A percentile compares a stretch with the other conserved stretches of the same genome.
Conservation (phyloP, 495 filamentous ascomycete species). For the Emericellopsis terricola region DNA sequence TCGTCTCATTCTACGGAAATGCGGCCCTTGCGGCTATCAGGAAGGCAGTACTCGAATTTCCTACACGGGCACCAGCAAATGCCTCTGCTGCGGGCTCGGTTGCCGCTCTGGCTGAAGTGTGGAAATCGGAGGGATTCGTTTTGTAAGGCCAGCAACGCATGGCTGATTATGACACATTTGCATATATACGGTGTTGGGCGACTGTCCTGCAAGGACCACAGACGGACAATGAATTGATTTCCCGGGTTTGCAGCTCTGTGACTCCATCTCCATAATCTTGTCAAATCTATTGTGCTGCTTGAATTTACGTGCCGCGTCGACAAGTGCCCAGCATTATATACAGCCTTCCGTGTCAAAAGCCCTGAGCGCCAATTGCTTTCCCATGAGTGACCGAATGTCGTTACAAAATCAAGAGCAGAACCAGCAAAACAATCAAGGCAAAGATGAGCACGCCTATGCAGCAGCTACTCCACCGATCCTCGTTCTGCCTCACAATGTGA, state of each 20-base stretch:
- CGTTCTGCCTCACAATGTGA: conserved; percentile 75
- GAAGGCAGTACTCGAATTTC: conserved; percentile 49
- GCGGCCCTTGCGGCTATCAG: conserved; percentile 45
- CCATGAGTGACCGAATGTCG: no score
- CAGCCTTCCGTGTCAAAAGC: no score
- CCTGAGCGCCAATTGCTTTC: no score
- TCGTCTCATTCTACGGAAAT: conserved; percentile 62
- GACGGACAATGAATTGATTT: no score
- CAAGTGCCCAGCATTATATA: no score
- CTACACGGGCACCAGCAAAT: conserved; percentile 27
- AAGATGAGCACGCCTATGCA: conserved; percentile 78
- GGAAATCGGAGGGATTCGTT: conserved; percentile 26
- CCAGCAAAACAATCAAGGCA: conserved; percentile 67
- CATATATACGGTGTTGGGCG: neutral
- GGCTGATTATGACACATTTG: no score
- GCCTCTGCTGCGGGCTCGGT: conserved; percentile 38
- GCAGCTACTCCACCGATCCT: conserved; percentile 80
- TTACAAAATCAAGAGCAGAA: conserved; percentile 44
- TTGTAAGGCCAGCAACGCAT: no score
- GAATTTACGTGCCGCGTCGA: no score
- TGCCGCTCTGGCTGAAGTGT: conserved; percentile 37
- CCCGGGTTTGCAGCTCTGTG: no score
- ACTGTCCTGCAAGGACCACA: no score
- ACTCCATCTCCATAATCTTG: neutral
- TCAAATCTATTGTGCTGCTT: no score